Base-by-base conservation (phyloP, 805 yeast genomes). In the Candida quercuum region DNA sequence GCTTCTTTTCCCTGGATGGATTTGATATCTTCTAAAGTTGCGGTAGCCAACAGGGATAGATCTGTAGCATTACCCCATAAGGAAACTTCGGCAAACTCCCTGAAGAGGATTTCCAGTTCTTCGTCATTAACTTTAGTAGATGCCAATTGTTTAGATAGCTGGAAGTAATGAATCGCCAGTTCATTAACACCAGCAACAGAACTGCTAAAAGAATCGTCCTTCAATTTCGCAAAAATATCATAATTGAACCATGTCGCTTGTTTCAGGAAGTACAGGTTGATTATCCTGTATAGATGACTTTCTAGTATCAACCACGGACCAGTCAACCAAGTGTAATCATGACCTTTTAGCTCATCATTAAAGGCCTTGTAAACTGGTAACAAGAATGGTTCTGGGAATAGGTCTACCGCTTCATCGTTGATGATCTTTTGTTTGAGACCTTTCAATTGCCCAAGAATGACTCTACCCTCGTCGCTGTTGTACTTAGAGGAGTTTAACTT, bases 31-130 rank as follows among this genome's bases (percentile, higher is more conserved):
- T 89, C 96, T 21, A 87, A 58, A 7, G 88, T 78, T n/a, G 91
- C 87, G 41, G 86, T 88, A 4, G 94, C 89, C 45, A 93, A 69
- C 37, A 94, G 66, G 0, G 97, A 87, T 54, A 93, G 71, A 60
- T 93, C 99, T 4, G 97, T 86, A 15, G 98, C 97, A 60, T 93
- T 93, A 20, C 99, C 99, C 99, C 99, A 93, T 37, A 93, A 63
- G 0, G 96, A 86, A 38, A 91, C 76, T 56, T 88, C 95, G 30
- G 85, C 63, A 45, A 89, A 84, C 57, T 93, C 99, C 43, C 70
- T 74, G 67, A 88, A 89, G 32, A 87, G 64, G 11, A 81, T 49
- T 42, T 68, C 59, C 44, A 80, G 59, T 0, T 71, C 58, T 5
- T 73, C 78, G 1, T 43, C 42, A 40, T 68, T 73, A 4, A 54